phyloP scores from a whole-genome alignment of 805 yeast genomes.

The Candida parachauliodes region DNA sequence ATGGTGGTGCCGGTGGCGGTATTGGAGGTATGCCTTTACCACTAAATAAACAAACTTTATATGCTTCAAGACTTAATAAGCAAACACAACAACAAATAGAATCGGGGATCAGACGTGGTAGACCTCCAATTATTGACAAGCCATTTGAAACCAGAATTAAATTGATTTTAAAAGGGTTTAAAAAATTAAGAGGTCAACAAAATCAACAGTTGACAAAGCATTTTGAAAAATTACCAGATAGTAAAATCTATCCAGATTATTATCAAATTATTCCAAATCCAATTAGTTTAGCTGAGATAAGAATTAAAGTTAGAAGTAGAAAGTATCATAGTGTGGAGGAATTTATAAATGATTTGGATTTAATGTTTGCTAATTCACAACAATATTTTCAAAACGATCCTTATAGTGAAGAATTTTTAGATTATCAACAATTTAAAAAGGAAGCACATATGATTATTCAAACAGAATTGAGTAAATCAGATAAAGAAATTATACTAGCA shows the following conservation, averaged over 20 bases:
- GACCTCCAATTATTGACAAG: constrained; percentile 88
- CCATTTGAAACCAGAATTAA: constrained; percentile 93
- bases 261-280: constrained; percentile 55
- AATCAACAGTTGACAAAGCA: constrained; percentile 49
- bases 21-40: not conserved
- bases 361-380: constrained; percentile 73
- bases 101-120: constrained; percentile 69
- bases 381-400: constrained; percentile 50
- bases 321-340: constrained; percentile 72
- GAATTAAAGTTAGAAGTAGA: constrained; percentile 80
- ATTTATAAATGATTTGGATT: constrained; percentile 72
- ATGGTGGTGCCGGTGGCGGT: not conserved
- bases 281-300: constrained; percentile 66
- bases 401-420: constrained; percentile 54
- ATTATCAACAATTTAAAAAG: constrained; percentile 60
- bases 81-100: constrained; percentile 15
- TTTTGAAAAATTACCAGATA: constrained; percentile 82
- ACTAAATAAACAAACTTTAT: constrained; percentile 4
- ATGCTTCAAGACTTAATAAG: constrained; percentile 4
- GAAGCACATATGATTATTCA: constrained; percentile 56
- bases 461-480: constrained; percentile 77
- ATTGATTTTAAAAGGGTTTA: constrained; percentile 74
- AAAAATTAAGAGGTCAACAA: constrained; percentile 56
- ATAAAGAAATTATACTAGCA: constrained; percentile 58
- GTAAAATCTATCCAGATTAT: constrained; percentile 50